Evolutionary conservation across 768 basidiomycete genomes (phyloP).

Genomic region (Kwoniella bestiolae): DNA sequence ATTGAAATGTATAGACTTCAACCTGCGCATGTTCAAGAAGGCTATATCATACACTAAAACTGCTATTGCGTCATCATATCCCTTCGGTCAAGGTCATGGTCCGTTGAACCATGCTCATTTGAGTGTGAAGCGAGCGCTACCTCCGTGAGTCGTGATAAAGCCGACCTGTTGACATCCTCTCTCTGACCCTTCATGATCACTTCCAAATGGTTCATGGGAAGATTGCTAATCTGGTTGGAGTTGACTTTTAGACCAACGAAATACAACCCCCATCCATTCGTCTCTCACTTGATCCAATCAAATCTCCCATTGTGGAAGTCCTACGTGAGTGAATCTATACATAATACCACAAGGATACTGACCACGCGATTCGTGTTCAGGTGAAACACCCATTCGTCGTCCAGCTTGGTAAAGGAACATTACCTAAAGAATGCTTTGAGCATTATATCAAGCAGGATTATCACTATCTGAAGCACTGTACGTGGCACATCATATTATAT

Average conservation of each 20-base stretch:
- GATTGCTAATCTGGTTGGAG: not conserved
- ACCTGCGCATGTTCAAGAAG: conserved; percentile 63
- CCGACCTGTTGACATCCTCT: conserved; percentile 2
- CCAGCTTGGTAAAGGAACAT: conserved; percentile 72
- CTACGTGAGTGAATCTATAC: conserved; percentile 64
- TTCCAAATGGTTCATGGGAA: not conserved
- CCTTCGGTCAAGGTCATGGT: conserved; percentile 75
- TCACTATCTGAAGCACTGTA: conserved; percentile 61
- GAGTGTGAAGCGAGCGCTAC: conserved; percentile 62
- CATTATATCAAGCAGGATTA: conserved; percentile 73
- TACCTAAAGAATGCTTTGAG: conserved; percentile 69
- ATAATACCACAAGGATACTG: conserved; percentile 27
- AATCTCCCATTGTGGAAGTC: conserved; percentile 58
- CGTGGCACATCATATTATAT: conserved; percentile 33
- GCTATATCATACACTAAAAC: conserved; percentile 74
- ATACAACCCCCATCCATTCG: conserved; percentile 71
- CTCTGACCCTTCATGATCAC: not conserved
- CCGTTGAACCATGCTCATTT: conserved; percentile 86
- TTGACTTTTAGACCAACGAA: conserved; percentile 62
- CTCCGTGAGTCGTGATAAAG: conserved; percentile 67
- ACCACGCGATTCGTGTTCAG: not conserved
- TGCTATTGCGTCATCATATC: conserved; percentile 71
- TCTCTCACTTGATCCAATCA: conserved; percentile 67
- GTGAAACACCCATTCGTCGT: conserved; percentile 84
- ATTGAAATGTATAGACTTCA: not conserved